A percentile compares a stretch with the other conserved stretches of the same genome.
Conservation (phyloP, 2,329 filamentous ascomycete species). For the Akanthomyces dipterigenus region DNA sequence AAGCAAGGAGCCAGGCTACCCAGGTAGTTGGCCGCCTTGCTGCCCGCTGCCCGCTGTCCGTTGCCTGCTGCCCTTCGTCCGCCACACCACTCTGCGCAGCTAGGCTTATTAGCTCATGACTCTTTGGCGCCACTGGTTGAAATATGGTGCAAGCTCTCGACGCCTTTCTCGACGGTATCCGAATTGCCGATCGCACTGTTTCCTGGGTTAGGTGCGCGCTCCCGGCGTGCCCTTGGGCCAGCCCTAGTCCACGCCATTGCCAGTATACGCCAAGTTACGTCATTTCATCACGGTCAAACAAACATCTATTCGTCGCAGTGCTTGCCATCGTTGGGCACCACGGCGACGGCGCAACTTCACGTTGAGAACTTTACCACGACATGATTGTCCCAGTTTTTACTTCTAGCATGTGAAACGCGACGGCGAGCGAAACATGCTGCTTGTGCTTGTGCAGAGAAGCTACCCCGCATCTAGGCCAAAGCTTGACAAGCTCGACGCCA, state of each 20-base stretch:
- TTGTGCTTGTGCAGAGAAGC: slow-evolving; percentile 1
- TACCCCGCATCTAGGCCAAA: slow-evolving; percentile 2
- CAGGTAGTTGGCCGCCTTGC: too few species aligned
- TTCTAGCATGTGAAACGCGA: slow-evolving; percentile 1
- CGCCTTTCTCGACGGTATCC: not conserved
- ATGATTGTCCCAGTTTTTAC: not conserved
- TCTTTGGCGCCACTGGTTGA: not conserved
- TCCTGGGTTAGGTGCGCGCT: not conserved
- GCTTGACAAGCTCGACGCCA: not conserved
- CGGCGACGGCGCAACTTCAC: not conserved
- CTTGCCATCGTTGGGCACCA: not conserved
- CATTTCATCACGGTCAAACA: not conserved
- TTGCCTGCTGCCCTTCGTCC: not conserved
- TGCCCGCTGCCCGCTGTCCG: too few species aligned
- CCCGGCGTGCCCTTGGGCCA: not conserved
- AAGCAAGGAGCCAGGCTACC: not conserved
- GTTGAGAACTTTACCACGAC: not conserved
- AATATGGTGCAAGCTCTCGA: not conserved
- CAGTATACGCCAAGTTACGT: not conserved
- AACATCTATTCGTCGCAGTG: not conserved
- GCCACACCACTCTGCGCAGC: not conserved
- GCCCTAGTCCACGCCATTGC: not conserved
- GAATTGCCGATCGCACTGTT: not conserved
- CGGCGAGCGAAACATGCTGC: not conserved
- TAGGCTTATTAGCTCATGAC: slow-evolving; percentile 1